Evolutionary conservation across 768 basidiomycete species (phyloP), one percentile per base, ranked within the genome.

Genomic region (Filobasidium floriforme): DNA sequence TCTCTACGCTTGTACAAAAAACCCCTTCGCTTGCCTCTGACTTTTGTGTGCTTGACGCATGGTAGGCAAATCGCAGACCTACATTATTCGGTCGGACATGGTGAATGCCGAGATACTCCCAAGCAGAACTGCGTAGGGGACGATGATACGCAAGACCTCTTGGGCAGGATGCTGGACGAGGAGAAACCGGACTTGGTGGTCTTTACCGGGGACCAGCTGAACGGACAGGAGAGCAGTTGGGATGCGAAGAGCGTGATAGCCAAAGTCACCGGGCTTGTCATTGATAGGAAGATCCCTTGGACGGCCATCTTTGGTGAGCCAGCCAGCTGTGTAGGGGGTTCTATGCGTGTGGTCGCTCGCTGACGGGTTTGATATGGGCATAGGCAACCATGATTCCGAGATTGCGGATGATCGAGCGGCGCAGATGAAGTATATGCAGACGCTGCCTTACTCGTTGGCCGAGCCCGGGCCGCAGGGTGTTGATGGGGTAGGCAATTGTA

Each of bases 1-100:
- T n/a, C n/a, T n/a, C n/a, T n/a, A n/a, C n/a, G n/a, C n/a, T n/a
- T n/a, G n/a, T n/a, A n/a, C n/a, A n/a, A n/a, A n/a, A n/a, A n/a
- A n/a, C n/a, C n/a, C n/a, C n/a, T n/a, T n/a, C n/a, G n/a, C n/a
- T n/a, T n/a, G n/a, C n/a, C n/a, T n/a, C n/a, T n/a, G n/a, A n/a
- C n/a, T n/a, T n/a, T n/a, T n/a, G n/a, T n/a, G n/a, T n/a, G n/a
- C n/a, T n/a, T n/a, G n/a, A n/a, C n/a, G n/a, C n/a, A n/a, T n/a
- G n/a, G n/a, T n/a, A n/a, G n/a, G n/a, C 89, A 92, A 80, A 83
- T 97, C 40, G 94, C 94, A 6, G 94, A 99, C 76, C 82, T 99
- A 32, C 94, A 99, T 77, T 98, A 85, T 79, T 89, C 89, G 0
- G 90, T 92, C 60, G 85, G 86, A 4, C 82, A 83, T 41, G 92